Evolutionary conservation across 495 filamentous ascomycete species (phyloP).

Genomic region (Hypoxylon lienhwacheense): DNA sequence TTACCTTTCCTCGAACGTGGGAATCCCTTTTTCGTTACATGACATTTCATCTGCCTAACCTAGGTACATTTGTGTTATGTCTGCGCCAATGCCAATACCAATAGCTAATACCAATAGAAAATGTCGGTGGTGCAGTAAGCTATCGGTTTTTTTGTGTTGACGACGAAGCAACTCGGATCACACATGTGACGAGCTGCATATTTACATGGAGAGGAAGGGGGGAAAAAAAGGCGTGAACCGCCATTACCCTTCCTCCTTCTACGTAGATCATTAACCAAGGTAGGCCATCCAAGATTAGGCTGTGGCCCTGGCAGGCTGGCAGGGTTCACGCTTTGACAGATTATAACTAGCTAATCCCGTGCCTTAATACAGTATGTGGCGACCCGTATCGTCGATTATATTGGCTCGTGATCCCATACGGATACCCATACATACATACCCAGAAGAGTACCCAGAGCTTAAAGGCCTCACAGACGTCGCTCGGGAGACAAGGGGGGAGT

Average conservation of each 20-base stretch:
- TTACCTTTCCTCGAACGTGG: not conserved
- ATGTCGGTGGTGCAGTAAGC: no score
- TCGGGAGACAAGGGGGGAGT: not conserved
- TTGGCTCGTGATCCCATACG: conserved; percentile 32
- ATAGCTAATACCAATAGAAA: no score
- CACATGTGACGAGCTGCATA: conserved; percentile 27
- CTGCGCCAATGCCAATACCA: not conserved
- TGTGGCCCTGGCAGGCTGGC: conserved; percentile 2
- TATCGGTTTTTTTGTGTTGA: no score
- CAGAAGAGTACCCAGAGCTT: not conserved
- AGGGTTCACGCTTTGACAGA: conserved; percentile 19
- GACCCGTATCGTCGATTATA: conserved; percentile 6
- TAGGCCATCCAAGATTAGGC: conserved; percentile 21
- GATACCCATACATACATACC: conserved; percentile 1
- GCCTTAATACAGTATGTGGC: conserved; percentile 13
- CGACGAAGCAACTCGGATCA: no score
- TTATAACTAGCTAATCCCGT: no score
- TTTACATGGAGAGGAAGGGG: no score
- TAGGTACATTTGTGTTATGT: not conserved
- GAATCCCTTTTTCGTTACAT: conserved; percentile 12
- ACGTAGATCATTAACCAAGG: conserved; percentile 26
- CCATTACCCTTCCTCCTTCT: not conserved
- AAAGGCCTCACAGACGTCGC: conserved; percentile 10
- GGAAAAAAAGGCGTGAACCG: conserved; percentile 12
- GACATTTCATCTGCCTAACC: no score